Percentiles rank a stretch among this genome's conserved stretches.
These are phyloP conservation scores for Lippia alba DNA, from an alignment of 305 asterid genomes.

Conservation along the genomic window DNA sequence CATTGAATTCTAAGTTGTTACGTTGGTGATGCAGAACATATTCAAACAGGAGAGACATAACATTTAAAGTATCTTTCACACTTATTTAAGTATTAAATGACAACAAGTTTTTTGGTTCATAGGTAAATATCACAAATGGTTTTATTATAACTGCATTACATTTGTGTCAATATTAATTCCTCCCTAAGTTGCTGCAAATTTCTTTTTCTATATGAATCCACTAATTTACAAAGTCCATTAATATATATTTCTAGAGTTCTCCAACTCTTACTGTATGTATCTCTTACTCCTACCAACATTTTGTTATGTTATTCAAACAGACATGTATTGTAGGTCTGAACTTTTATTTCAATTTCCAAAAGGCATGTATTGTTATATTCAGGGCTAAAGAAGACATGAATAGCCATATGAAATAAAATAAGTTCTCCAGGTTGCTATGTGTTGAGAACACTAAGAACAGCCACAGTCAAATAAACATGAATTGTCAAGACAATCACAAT, in stretches of 20 bases:
- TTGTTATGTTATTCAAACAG: background rate
- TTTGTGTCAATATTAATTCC: slow-evolving; percentile 4
- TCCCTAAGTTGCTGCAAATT: slow-evolving; percentile 6
- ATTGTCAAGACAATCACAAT: no score
- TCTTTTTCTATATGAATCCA: background rate
- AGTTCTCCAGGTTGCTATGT: no score
- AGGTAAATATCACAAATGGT: slow-evolving; percentile 19
- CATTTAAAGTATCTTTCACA: no score
- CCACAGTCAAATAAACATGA: no score
- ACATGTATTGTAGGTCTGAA: no score
- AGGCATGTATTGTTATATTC: no score
- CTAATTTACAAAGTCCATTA: background rate
- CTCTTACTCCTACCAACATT: background rate
- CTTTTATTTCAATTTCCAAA: no score
- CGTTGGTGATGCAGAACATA: background rate
- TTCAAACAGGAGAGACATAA: no score
- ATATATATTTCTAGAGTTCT: background rate
- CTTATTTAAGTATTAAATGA: background rate
- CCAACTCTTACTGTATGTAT: background rate
- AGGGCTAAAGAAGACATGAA: no score
- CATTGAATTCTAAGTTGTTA: background rate
- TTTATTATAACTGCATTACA: background rate
- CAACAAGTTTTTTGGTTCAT: background rate
- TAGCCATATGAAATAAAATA: no score
- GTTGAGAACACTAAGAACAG: no score